Percentiles rank a stretch among this genome's conserved stretches.
These are phyloP conservation scores for Asparagopsis taxiformis DNA, from an alignment of 31 red algal species.

Conservation along the genomic window DNA sequence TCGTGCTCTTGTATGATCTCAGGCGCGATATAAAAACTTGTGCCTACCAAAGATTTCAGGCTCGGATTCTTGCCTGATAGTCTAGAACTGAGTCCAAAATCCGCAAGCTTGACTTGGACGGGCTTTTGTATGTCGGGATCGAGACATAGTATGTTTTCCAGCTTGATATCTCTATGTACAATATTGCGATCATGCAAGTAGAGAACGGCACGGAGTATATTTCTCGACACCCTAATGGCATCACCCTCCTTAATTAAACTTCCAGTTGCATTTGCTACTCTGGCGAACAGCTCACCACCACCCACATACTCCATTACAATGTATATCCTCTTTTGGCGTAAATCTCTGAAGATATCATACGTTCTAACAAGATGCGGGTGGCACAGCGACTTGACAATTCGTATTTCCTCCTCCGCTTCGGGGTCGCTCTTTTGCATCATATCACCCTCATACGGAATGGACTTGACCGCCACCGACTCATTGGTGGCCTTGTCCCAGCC, in stretches of 20 bases:
- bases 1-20: conserved; percentile 60
- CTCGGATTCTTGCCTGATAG: conserved; percentile 20
- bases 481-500: conserved; percentile 63
- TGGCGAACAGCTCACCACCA: conserved; percentile 85
- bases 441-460: conserved; percentile 73
- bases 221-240: conserved; percentile 57
- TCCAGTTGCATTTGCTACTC: conserved; percentile 63
- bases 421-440: conserved; percentile 43
- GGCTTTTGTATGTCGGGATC: conserved; percentile 37
- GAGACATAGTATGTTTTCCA: conserved; percentile 50
- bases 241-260: conserved; percentile 73
- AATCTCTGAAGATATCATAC: conserved; percentile 83
- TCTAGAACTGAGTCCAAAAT: conserved; percentile 59
- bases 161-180: conserved; percentile 90
- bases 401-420: conserved; percentile 62
- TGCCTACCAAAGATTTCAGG: conserved; percentile 28
- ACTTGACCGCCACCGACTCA: conserved; percentile 85
- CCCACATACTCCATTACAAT: conserved; percentile 88
- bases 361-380: conserved; percentile 86
- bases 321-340: conserved; percentile 57
- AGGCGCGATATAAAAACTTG: conserved; percentile 69
- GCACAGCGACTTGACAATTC: conserved; percentile 64
- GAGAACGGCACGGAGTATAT: conserved; percentile 69
- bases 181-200: conserved; percentile 88
- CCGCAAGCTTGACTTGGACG: conserved; percentile 57